A percentile compares a stretch with the other conserved stretches of the same genome.
Evolutionary conservation across 2,329 filamentous ascomycete genomes (phyloP).

Genomic region (Venturia effusa): DNA sequence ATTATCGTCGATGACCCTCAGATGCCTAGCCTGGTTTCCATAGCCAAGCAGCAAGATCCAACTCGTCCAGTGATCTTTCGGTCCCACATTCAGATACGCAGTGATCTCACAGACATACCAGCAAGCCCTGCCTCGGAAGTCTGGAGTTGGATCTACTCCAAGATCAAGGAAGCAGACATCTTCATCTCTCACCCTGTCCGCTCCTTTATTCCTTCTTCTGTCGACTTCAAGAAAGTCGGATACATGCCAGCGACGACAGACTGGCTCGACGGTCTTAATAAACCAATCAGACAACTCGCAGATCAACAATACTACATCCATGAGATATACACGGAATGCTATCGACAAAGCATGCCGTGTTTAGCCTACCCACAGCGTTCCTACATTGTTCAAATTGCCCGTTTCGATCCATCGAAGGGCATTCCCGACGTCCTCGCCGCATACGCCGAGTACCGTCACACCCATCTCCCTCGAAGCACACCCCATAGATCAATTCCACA

Average conservation of each 20-base stretch:
- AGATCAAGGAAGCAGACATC: conserved; percentile 59
- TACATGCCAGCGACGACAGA: conserved; percentile 76
- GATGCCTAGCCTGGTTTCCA: conserved; percentile 67
- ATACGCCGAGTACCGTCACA: conserved; percentile 60
- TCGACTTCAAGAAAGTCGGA: conserved; percentile 55
- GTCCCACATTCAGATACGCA: conserved; percentile 73
- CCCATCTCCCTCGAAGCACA: conserved; percentile 39
- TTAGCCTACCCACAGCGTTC: conserved; percentile 49
- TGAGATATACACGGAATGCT: conserved; percentile 55
- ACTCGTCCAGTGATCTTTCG: conserved; percentile 69
- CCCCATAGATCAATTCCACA: conserved; percentile 50
- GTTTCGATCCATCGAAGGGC: conserved; percentile 76
- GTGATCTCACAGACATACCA: conserved; percentile 54
- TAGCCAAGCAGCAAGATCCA: conserved; percentile 61
- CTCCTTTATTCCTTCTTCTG: conserved; percentile 59
- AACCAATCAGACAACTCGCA: conserved; percentile 53
- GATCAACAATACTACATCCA: conserved; percentile 64
- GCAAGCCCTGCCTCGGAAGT: conserved; percentile 60
- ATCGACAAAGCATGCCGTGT: conserved; percentile 47
- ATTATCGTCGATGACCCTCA: conserved; percentile 75
- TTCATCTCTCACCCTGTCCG: conserved; percentile 76
- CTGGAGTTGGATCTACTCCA: conserved; percentile 66
- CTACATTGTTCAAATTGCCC: conserved; percentile 71
- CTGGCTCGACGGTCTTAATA: conserved; percentile 77
- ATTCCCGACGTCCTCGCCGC: conserved; percentile 67